These are phyloP conservation scores for Stenocarpella maydis DNA, from an alignment of 2,329 filamentous ascomycete genomes.

Conservation along the genomic window DNA sequence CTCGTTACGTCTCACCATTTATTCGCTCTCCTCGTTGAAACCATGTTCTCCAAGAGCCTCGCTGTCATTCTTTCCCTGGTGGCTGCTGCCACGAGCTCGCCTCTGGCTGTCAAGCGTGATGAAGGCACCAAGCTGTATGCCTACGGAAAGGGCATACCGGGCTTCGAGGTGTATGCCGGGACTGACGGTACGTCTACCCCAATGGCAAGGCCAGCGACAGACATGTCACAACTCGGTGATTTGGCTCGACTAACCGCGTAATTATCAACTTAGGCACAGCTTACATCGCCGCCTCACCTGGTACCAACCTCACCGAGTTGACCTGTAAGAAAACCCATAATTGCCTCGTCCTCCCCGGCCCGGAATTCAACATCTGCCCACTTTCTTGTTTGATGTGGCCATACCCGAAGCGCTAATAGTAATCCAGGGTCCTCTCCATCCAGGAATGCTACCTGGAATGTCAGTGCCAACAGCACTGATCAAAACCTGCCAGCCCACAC, in stretches of 20 bases:
- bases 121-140: constrained; percentile 23
- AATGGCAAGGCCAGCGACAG: too few species aligned
- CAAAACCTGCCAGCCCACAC: neutral
- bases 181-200: constrained; percentile 15
- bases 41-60: constrained; percentile 27
- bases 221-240: too few species aligned
- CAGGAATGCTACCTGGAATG: constrained; percentile 19
- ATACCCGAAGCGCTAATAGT: neutral
- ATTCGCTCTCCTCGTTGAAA: neutral
- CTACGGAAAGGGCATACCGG: constrained; percentile 31
- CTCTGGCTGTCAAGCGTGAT: constrained; percentile 12
- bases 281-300: constrained; percentile 14
- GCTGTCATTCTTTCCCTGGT: constrained; percentile 24
- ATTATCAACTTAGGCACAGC: constrained; percentile 10
- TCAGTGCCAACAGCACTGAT: constrained; percentile 4
- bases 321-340: constrained; percentile 2
- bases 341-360: neutral
- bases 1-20: neutral
- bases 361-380: neutral
- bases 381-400: too few species aligned
- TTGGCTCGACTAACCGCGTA: neutral
- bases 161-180: constrained; percentile 19
- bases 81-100: constrained; percentile 16
- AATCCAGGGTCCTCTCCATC: constrained; percentile 14
- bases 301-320: constrained; percentile 25